Evolutionary conservation across 2,329 filamentous ascomycete species (phyloP).

Genomic region (Graphium sp.): DNA sequence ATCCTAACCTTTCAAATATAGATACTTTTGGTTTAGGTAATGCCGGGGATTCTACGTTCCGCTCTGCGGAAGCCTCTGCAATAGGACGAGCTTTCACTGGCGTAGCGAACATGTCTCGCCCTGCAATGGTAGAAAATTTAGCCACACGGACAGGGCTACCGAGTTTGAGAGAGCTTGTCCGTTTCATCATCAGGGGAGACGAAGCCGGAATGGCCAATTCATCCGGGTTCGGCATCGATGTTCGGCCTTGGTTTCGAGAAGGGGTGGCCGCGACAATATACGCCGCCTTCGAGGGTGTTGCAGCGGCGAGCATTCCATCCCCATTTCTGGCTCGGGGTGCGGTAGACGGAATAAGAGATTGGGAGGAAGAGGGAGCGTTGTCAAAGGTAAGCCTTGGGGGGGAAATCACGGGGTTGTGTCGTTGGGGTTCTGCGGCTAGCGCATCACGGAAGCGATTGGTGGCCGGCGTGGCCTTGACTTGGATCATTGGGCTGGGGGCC

Average conservation of each 20-base stretch:
- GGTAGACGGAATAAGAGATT: conserved; percentile 22
- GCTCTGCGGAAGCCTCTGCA: too few species aligned
- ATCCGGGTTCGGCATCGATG: conserved; percentile 7
- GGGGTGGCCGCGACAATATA: background rate
- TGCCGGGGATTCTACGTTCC: too few species aligned
- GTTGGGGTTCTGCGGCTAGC: background rate
- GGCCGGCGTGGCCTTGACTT: conserved; percentile 40
- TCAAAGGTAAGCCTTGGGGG: background rate
- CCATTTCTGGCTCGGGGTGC: too few species aligned
- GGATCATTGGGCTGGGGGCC: conserved; percentile 19
- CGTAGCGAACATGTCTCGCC: conserved; percentile 16
- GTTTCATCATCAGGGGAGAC: conserved; percentile 16
- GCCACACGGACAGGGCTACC: conserved; percentile 3
- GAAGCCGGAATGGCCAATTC: conserved; percentile 15
- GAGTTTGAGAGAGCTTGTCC: conserved; percentile 3
- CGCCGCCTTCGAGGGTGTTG: too few species aligned
- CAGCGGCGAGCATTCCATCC: background rate
- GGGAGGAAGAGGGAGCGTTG: conserved; percentile 1
- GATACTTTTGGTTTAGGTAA: conserved; percentile 19
- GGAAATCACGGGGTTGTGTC: background rate
- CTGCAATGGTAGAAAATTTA: conserved; percentile 5
- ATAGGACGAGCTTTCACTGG: conserved; percentile 18
- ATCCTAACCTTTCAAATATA: conserved; percentile 38
- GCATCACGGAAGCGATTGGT: conserved; percentile 24
- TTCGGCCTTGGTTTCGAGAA: background rate